Evolutionary conservation across 345 rosid species (phyloP), one percentile per base, ranked within the genome.

Genomic region (Boechera retrofracta): DNA sequence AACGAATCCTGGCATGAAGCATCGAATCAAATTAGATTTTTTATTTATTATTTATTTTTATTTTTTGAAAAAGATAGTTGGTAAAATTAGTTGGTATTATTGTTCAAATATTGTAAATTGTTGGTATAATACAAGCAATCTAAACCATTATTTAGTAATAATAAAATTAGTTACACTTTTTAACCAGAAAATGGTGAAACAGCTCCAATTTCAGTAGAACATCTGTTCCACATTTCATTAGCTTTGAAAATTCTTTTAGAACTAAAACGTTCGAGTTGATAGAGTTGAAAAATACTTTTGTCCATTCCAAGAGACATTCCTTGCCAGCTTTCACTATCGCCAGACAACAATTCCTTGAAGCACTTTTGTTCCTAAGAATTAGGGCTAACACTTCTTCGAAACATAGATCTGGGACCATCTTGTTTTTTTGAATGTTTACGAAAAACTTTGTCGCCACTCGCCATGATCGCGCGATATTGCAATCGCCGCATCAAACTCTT

Each of bases 321-420:
- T 73, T 24, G 2, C 70, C 70, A 73, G 35, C 63, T 41, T 41
- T 73, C 26, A 63, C 24, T 41, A 73, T 42, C 44, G 3, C 13
- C 16, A 11, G 36, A 64, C 71, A 73, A 53, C 45, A 73, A 42
- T 64, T 26, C 2, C 4, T 61, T 9, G 71, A 64, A 31, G 7
- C 2, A 53, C 7, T 13, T 73, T 31, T 64, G 47, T 53, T 73
- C 7, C 1, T 7, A 16, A 42, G n/a, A 29, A 63, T 12, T 44
- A 29, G 5, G 3, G 15, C 47, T 4, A 4, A 1, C n/a, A 42
- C 12, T 42, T 12, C 47, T 42, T 42, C n/a, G 1, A 10, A 4
- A 42, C 47, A 42, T 42, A 1, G 2, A 7, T 36, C 9, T 7
- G 10, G 39, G 39, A 36, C 39, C 39, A 36, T 36, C 39, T 36